A percentile compares a stretch with the other conserved stretches of the same genome.
These are phyloP conservation scores for Beta macrorhiza DNA, from an alignment of 179 eudicot genomes.

Conservation along the genomic window DNA sequence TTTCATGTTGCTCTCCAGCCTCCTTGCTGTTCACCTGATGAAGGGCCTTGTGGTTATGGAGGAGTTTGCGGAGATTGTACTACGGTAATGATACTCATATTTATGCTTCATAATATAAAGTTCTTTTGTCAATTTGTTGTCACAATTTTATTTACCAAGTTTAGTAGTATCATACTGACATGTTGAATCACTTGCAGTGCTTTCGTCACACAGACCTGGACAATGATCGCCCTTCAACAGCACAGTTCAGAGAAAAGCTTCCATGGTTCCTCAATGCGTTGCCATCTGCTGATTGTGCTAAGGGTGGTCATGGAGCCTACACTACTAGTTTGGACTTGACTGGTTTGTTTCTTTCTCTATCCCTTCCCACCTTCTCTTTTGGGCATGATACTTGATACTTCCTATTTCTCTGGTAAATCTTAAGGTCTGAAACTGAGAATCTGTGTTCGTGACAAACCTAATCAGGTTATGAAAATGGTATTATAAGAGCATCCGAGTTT, in stretches of 20 bases:
- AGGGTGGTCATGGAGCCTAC: slow-evolving; percentile 98
- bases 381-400: background rate
- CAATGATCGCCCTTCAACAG: slow-evolving; percentile 80
- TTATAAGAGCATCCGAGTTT: slow-evolving; percentile 83
- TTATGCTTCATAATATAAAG: background rate
- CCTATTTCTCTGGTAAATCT: background rate
- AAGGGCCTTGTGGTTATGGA: slow-evolving; percentile 57
- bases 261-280: slow-evolving; percentile 92
- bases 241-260: slow-evolving; percentile 79
- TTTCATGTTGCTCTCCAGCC: slow-evolving; percentile 55
- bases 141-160: background rate
- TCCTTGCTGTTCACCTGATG: slow-evolving; percentile 78
- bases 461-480: slow-evolving; percentile 73
- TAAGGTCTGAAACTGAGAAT: slow-evolving; percentile 7
- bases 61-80: slow-evolving; percentile 87
- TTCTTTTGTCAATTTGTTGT: slow-evolving; percentile 4
- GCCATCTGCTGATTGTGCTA: slow-evolving; percentile 95
- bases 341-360: slow-evolving; percentile 39
- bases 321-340: slow-evolving; percentile 70
- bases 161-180: slow-evolving; percentile 28
- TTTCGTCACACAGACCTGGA: slow-evolving; percentile 80
- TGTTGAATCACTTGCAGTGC: slow-evolving; percentile 54
- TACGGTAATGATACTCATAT: slow-evolving; percentile 58
- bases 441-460: slow-evolving; percentile 1
- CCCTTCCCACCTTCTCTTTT: background rate